Evolutionary conservation across 2,329 filamentous ascomycete species (phyloP).

Genomic region (Exophiala calicioides): DNA sequence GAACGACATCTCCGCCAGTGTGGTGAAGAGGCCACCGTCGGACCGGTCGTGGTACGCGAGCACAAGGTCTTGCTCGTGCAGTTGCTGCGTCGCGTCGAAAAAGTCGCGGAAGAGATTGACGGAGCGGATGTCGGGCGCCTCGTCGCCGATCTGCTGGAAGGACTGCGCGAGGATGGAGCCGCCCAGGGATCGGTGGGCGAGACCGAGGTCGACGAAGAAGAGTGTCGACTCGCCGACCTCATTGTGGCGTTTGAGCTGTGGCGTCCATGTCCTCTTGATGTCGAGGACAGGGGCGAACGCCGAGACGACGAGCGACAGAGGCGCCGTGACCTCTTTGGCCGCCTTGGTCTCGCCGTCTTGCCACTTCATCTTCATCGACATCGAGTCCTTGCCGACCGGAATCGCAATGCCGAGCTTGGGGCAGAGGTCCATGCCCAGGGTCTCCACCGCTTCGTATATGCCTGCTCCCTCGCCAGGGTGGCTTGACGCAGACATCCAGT

Average conservation of each 20-base stretch:
- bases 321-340: conserved; percentile 83
- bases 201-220: conserved; percentile 86
- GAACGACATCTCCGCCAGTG: conserved; percentile 96
- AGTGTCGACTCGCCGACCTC: conserved; percentile 87
- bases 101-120: conserved; percentile 80
- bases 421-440: conserved; percentile 90
- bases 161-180: conserved; percentile 90
- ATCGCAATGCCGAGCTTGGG: conserved; percentile 88
- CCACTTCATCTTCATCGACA: conserved; percentile 99
- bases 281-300: conserved; percentile 84
- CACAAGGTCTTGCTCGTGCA: conserved; percentile 70
- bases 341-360: conserved; percentile 67
- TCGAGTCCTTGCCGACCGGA: conserved; percentile 96
- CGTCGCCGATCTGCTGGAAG: conserved; percentile 80
- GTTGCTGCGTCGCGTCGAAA: conserved; percentile 77
- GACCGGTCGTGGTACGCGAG: conserved; percentile 94
- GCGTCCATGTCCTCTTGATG: conserved; percentile 88
- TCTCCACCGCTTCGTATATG: conserved; percentile 89
- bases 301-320: conserved; percentile 86
- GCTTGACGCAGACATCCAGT: conserved; percentile 98
- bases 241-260: conserved; percentile 76
- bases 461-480: conserved; percentile 90
- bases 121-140: conserved; percentile 83
- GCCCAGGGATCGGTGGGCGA: conserved; percentile 77
- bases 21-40: conserved; percentile 88